A percentile compares a stretch with the other conserved stretches of the same genome.
These are phyloP conservation scores for Penicillium aurantiogriseum DNA, from an alignment of 2,329 filamentous ascomycete species.

Conservation along the genomic window DNA sequence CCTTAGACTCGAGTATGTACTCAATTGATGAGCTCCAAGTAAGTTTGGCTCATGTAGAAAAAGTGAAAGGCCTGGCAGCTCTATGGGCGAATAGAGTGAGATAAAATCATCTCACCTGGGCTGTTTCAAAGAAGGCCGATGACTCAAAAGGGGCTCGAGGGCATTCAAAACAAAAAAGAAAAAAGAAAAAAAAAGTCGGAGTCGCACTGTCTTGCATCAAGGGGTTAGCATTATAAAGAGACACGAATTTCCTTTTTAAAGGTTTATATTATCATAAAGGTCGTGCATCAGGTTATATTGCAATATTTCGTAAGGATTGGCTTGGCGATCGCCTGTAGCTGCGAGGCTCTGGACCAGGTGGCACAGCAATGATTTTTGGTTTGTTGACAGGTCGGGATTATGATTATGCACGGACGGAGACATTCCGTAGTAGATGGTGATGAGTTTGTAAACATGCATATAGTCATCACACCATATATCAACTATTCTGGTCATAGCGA, in stretches of 20 bases:
- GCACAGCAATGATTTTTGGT: background rate
- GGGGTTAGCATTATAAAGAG: background rate
- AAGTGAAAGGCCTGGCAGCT: background rate
- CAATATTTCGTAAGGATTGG: background rate
- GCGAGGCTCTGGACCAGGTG: background rate
- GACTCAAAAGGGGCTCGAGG: background rate
- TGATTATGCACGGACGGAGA: constrained; percentile 1
- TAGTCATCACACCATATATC: background rate
- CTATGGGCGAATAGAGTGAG: background rate
- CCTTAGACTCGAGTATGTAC: no score
- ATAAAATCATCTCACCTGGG: background rate
- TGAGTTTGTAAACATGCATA: background rate
- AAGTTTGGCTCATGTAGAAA: background rate
- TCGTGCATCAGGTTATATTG: background rate
- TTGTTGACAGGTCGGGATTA: background rate
- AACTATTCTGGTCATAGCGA: background rate
- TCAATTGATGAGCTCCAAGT: background rate
- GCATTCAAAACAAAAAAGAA: background rate
- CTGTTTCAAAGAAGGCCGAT: background rate
- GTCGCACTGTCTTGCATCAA: background rate
- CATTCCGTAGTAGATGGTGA: background rate
- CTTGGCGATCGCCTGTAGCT: background rate
- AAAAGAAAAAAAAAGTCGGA: no score
- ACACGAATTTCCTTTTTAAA: background rate
- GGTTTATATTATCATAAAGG: background rate